Base-by-base conservation (phyloP, 2,329 filamentous ascomycete species). In the Lojkania enalia region DNA sequence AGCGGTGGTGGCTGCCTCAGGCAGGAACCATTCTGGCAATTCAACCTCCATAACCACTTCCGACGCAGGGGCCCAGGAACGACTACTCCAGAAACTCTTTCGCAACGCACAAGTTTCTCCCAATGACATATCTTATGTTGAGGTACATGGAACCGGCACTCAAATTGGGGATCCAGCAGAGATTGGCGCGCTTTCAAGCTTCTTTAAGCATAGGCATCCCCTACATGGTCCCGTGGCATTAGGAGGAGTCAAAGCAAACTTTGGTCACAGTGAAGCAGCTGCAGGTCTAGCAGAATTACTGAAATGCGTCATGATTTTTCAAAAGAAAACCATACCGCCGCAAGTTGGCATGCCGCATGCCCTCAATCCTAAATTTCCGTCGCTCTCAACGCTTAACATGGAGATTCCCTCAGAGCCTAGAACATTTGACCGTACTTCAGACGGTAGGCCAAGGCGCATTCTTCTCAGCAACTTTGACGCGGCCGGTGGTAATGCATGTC, bases 291-390 rank as follows among this genome's bases (percentile, higher is more conserved):
- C 59, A 0, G 49, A 49, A 1, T 32, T 70, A 9, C 49, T 69
- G 27, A 70, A 70, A 41, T 48, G 47, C 2, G 35, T 70, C 5
- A 38, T 69, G 14, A 63, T 69, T 53, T 27, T 70, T 18, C 52
- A 60, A 16, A 43, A 64, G 2, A 30, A 50, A 13, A 46, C 19
- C 1, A 64, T 70, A 31, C 83, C 84, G 0, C 82, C 81, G 0
- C 84, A 88, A 48, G 74, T 81, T 13, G 84, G 84, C 12, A 85
- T 87, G 70, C 86, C 86, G 66, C 74, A 69, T 3, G 71, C 74
- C 46, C 80, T 86, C 52, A 85, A 85, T 66, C 76, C 75, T 55
- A 76, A 72, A 1, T 82, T 84, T 55, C 80, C 81, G 0, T 69
- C 70, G 19, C 66, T 85, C 0, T 70, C 72, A 0, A 70, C 77